Conservation (phyloP, 371 early-diverging fungal genomes). For the Neoconidiobolus thromboides region DNA sequence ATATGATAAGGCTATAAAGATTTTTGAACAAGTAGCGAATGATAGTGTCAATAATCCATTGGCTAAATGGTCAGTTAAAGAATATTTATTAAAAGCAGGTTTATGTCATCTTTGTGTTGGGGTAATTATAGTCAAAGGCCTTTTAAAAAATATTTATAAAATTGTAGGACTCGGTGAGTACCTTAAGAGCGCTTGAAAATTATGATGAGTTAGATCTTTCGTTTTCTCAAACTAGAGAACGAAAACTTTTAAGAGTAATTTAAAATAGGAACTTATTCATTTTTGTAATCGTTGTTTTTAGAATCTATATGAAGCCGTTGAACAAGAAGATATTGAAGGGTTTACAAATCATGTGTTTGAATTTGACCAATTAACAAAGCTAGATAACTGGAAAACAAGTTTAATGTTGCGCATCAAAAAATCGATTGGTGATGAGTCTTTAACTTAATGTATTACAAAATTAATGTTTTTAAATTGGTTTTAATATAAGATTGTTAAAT, state of each 20-base stretch:
- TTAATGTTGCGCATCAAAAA: conserved; percentile 79
- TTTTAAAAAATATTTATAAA: conserved; percentile 9
- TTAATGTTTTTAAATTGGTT: not conserved
- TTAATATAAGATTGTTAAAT: no score
- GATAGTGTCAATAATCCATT: conserved; percentile 70
- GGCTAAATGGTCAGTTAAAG: conserved; percentile 84
- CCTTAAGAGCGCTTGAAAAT: conserved; percentile 45
- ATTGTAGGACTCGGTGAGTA: conserved; percentile 48
- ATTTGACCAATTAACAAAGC: conserved; percentile 67
- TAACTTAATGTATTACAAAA: conserved; percentile 12
- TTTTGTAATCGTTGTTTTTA: conserved; percentile 10
- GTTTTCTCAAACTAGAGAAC: conserved; percentile 72
- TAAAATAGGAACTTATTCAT: not conserved
- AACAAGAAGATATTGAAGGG: conserved; percentile 51
- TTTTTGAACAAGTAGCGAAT: conserved; percentile 67
- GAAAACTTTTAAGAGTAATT: conserved; percentile 45
- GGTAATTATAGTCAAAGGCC: conserved; percentile 15
- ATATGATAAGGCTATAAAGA: conserved; percentile 69
- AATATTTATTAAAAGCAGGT: conserved; percentile 86
- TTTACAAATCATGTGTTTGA: conserved; percentile 64
- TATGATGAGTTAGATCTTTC: conserved; percentile 71
- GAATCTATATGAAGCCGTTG: conserved; percentile 50
- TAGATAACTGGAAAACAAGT: conserved; percentile 91
- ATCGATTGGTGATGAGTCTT: conserved; percentile 37
- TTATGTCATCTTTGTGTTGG: conserved; percentile 61